phyloP scores from a whole-genome alignment of 805 yeast species.

The Lipomyces spencermartinsiae region DNA sequence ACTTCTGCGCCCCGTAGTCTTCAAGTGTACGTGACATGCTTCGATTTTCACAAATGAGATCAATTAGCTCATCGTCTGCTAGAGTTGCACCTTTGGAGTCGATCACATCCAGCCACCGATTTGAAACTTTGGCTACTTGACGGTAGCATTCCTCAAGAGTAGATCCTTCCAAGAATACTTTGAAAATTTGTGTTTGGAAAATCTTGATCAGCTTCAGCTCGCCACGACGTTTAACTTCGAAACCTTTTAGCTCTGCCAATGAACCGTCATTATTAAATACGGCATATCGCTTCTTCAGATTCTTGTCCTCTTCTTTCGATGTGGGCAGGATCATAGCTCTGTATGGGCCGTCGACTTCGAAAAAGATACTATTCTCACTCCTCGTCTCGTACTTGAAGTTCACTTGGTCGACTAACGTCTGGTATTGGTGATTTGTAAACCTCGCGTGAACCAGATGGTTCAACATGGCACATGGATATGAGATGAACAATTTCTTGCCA shows the following conservation, averaged over 20 bases:
- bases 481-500: slow-evolving; percentile 77
- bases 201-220: slow-evolving; percentile 91
- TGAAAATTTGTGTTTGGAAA: slow-evolving; percentile 93
- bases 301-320: slow-evolving; percentile 96
- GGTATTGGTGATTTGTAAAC: slow-evolving; percentile 95
- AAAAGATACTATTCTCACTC: slow-evolving; percentile 92
- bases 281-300: slow-evolving; percentile 94
- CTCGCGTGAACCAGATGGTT: slow-evolving; percentile 88
- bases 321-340: slow-evolving; percentile 97
- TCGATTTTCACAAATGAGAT: slow-evolving; percentile 93
- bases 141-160: slow-evolving; percentile 79
- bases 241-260: slow-evolving; percentile 93
- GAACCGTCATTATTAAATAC: slow-evolving; percentile 95
- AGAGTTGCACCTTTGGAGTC: slow-evolving; percentile 85
- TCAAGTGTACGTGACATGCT: slow-evolving; percentile 90
- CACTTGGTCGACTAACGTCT: slow-evolving; percentile 75
- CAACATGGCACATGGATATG: slow-evolving; percentile 96
- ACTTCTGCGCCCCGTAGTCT: slow-evolving; percentile 89
- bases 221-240: slow-evolving; percentile 95
- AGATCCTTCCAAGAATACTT: slow-evolving; percentile 84
- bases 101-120: slow-evolving; percentile 93
- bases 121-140: slow-evolving; percentile 91
- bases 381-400: slow-evolving; percentile 72
- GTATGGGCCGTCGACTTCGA: slow-evolving; percentile 98
- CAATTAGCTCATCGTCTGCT: slow-evolving; percentile 93